These are phyloP conservation scores for Neopestalotiopsis sp. DNA, from an alignment of 2,329 filamentous ascomycete species.

Conservation along the genomic window DNA sequence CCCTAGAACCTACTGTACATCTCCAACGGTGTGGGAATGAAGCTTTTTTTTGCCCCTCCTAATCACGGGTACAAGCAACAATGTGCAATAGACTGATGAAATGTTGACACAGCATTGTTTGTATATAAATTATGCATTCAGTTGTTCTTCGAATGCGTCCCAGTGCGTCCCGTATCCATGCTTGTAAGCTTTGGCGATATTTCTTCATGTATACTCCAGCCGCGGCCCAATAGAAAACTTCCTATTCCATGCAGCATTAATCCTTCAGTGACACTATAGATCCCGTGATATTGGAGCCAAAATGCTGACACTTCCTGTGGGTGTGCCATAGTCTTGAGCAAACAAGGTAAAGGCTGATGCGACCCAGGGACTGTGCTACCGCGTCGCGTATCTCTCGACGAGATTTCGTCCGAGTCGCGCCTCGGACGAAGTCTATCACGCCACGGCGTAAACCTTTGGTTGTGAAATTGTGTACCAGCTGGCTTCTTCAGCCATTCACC, in stretches of 20 bases:
- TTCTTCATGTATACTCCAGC: neutral
- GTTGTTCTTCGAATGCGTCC: too few relatives aligned
- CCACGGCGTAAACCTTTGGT: neutral
- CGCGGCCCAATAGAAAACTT: neutral
- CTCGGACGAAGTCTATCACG: neutral
- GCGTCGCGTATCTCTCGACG: too few relatives aligned
- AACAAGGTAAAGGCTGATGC: too few relatives aligned
- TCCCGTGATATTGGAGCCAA: neutral
- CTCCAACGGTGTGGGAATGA: neutral
- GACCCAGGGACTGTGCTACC: too few relatives aligned
- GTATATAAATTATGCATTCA: too few relatives aligned
- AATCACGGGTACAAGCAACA: too few relatives aligned
- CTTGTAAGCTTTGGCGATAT: neutral
- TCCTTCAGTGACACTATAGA: neutral
- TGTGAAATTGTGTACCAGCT: neutral
- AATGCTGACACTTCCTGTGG: neutral
- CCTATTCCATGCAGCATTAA: neutral
- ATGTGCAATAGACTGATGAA: too few relatives aligned
- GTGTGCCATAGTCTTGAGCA: neutral
- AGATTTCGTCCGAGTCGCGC: too few relatives aligned
- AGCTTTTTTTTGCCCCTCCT: neutral
- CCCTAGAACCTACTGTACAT: neutral
- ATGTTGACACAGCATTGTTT: too few relatives aligned
- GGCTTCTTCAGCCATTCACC: slow-evolving; percentile 13
- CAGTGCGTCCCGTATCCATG: neutral